Conservation (phyloP, 306 rosid genomes). For the Corylus americana region DNA sequence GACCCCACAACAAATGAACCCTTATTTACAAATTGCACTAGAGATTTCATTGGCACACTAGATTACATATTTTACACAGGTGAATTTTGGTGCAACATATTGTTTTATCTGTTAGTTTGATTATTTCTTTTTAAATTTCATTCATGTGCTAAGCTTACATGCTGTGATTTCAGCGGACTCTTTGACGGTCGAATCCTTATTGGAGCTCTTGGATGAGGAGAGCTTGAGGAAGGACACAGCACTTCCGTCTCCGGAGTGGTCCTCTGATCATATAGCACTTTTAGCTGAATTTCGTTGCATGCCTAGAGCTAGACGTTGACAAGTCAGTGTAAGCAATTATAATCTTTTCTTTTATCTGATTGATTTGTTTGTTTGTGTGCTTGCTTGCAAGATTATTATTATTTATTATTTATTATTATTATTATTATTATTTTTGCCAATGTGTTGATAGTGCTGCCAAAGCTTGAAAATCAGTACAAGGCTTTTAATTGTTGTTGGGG, state of each 20-base stretch:
- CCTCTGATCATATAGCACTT: conserved; percentile 97
- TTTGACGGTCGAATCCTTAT: conserved; percentile 80
- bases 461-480: background rate
- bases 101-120: conserved; percentile 8
- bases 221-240: conserved; percentile 97
- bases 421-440: background rate
- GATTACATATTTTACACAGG: conserved; percentile 99
- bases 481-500: background rate
- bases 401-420: background rate
- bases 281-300: conserved; percentile 93
- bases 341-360: background rate
- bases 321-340: conserved; percentile 36
- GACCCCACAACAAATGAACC: conserved; percentile 87
- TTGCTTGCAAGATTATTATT: background rate
- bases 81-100: conserved; percentile 29
- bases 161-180: conserved; percentile 80
- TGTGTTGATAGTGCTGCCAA: background rate
- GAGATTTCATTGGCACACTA: conserved; percentile 93
- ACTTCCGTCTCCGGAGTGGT: conserved; percentile 99
- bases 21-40: conserved; percentile 80
- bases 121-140: background rate
- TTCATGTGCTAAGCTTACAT: conserved; percentile 6
- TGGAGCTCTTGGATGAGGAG: conserved; percentile 97
- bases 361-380: background rate
- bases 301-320: conserved; percentile 82